Evolutionary conservation across 202 grass and related monocot genomes (phyloP), one percentile per base, ranked within the genome.

Genomic region (Digitaria exilis): DNA sequence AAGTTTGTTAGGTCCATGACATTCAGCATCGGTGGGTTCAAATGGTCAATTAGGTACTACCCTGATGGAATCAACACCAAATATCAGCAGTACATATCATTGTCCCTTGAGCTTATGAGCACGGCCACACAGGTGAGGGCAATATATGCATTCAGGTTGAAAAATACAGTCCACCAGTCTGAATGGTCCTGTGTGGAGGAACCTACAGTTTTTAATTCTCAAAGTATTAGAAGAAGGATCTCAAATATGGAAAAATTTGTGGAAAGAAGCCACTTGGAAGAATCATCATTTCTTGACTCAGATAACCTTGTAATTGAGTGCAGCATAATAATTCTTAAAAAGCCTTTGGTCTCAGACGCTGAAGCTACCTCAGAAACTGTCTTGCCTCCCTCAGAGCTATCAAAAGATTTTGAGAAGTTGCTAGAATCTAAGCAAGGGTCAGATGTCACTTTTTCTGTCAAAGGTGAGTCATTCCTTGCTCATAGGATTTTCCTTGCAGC

Each of bases 41-140:
- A 79, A 18, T 85, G 74, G 83, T 79, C 65, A 24, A 59, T 85
- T 46, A 77, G 58, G 15, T 85, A 76, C 69, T 85, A 77, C 9
- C 83, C 83, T 4, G 63, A 85, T 46, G 83, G 61, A 30, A 60
- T 60, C 13, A 30, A 60, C 29, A 9, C 2, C 12, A 29, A 6
- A 71, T 59, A 11, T 59, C 24, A 78, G 48, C 19, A 73, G 24
- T 57, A 85, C 67, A 25, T 79, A 30, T 44, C 49, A 59, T 17
- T 85, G 45, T 21, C 19, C 69, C 18, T 79, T 69, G 65, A 62
- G 75, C 34, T 78, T 46, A 13, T 85, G 49, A 21, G 71, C 74
- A 11, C 60, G 44, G 49, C 68, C 34, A 57, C 13, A 12, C 31
- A 77, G 34, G 74, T 77, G 19, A 28, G 34, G 3, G 83, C 77